Percentiles rank a stretch among this genome's conserved stretches.
phyloP scores from a whole-genome alignment of 257 asterid genomes.

The Solanum ossicruentum region DNA sequence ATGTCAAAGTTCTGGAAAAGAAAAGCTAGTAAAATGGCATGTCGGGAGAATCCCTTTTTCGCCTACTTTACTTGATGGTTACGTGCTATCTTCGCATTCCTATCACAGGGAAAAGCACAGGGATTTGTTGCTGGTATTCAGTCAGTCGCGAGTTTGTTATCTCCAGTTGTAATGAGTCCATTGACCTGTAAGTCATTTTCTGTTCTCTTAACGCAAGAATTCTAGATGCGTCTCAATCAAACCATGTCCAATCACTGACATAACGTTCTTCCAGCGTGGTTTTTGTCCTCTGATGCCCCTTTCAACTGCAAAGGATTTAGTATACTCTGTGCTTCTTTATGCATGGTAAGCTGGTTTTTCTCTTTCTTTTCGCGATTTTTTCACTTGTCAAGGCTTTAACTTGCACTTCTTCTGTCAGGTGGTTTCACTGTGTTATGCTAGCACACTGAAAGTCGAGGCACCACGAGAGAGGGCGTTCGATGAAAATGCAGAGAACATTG shows the following conservation, averaged over 20 bases:
- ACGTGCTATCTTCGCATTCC: neutral
- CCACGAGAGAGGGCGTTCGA: slow-evolving; percentile 17
- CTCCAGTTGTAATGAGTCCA: slow-evolving; percentile 79
- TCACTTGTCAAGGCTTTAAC: neutral
- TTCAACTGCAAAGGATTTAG: slow-evolving; percentile 94
- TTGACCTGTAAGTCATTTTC: slow-evolving; percentile 52
- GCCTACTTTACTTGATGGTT: neutral
- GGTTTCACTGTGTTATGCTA: slow-evolving; percentile 48
- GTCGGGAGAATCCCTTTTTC: neutral
- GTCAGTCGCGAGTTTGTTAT: slow-evolving; percentile 62
- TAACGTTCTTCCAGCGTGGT: slow-evolving; percentile 54
- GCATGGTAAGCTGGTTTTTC: slow-evolving; percentile 40
- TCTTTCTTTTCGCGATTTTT: neutral
- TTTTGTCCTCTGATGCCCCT: slow-evolving; percentile 73
- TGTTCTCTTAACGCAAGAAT: neutral
- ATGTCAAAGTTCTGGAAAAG: neutral
- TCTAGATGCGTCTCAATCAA: neutral
- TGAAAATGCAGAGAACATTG: slow-evolving; percentile 29
- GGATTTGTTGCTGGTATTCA: slow-evolving; percentile 82
- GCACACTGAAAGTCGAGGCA: slow-evolving; percentile 33
- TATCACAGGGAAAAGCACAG: slow-evolving; percentile 77
- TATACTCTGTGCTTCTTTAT: slow-evolving; percentile 60
- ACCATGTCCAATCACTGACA: neutral
- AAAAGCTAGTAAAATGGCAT: neutral
- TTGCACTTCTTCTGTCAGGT: slow-evolving; percentile 22